A percentile compares a stretch with the other conserved stretches of the same genome.
Conservation (phyloP, 306 rosid species). For the Quercus wislizeni region DNA sequence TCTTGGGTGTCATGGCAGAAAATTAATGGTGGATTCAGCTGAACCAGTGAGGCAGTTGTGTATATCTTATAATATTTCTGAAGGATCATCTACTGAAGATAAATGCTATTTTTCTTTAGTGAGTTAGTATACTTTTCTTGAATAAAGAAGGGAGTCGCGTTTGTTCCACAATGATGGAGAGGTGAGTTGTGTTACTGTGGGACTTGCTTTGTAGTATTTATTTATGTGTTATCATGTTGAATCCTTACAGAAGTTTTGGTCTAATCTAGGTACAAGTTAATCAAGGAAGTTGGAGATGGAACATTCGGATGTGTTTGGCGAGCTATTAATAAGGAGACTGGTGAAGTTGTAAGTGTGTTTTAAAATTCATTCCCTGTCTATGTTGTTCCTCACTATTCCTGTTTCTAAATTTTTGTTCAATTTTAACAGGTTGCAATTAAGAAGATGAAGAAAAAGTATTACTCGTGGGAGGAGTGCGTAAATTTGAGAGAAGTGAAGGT, state of each 20-base stretch:
- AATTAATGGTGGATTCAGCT: slow-evolving; percentile 72
- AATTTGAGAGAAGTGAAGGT: slow-evolving; percentile 98
- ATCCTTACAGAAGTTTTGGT: neutral
- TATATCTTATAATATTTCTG: slow-evolving; percentile 36
- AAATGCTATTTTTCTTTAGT: slow-evolving; percentile 57
- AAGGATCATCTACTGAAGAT: slow-evolving; percentile 57
- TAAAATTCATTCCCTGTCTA: neutral
- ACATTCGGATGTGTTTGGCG: slow-evolving; percentile 98
- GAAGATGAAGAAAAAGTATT: slow-evolving; percentile 95
- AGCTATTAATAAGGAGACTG: slow-evolving; percentile 84
- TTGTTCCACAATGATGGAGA: slow-evolving; percentile 74
- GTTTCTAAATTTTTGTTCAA: slow-evolving; percentile 4
- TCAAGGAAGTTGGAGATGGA: slow-evolving; percentile 99
- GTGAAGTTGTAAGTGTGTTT: slow-evolving; percentile 85
- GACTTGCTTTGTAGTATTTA: neutral
- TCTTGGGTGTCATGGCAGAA: slow-evolving; percentile 45
- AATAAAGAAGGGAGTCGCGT: slow-evolving; percentile 70
- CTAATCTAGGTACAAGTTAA: slow-evolving; percentile 68
- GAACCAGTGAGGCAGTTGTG: slow-evolving; percentile 51
- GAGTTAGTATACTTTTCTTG: slow-evolving; percentile 49
- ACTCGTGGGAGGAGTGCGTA: slow-evolving; percentile 96
- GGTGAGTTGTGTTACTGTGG: slow-evolving; percentile 42
- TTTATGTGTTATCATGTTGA: neutral
- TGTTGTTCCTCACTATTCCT: neutral
- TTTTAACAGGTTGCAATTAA: slow-evolving; percentile 84